These are phyloP conservation scores for Mrakia frigida DNA, from an alignment of 768 basidiomycete species.

Conservation along the genomic window DNA sequence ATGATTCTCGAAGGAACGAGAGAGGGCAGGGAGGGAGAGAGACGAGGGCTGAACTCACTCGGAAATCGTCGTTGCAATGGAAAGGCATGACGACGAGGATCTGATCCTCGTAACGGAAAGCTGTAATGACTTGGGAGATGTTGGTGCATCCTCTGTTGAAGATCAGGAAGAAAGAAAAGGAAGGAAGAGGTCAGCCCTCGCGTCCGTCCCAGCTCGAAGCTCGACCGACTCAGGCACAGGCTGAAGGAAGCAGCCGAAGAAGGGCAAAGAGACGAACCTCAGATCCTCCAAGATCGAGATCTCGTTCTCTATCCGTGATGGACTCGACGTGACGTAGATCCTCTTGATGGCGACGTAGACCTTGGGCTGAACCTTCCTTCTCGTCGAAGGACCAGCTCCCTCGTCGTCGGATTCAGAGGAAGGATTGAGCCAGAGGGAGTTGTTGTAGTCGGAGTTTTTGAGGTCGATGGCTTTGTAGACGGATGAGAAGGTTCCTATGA, in stretches of 20 bases:
- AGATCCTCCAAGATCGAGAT: slow-evolving; percentile 76
- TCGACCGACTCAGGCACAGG: too few relatives aligned
- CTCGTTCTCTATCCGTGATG: slow-evolving; percentile 87
- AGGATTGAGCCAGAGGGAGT: slow-evolving; percentile 49
- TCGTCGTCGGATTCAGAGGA: not conserved
- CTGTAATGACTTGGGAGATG: slow-evolving; percentile 87
- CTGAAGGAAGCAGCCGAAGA: not conserved
- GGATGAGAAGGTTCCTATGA: slow-evolving; percentile 84
- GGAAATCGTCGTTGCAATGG: slow-evolving; percentile 84
- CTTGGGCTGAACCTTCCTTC: slow-evolving; percentile 38
- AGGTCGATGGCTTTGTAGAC: slow-evolving; percentile 97
- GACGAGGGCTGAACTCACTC: slow-evolving; percentile 54
- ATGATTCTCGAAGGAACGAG: not conserved
- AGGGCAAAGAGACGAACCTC: slow-evolving; percentile 39
- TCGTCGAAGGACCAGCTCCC: slow-evolving; percentile 40
- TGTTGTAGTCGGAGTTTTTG: slow-evolving; percentile 54
- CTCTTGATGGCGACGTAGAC: slow-evolving; percentile 89
- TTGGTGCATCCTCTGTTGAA: slow-evolving; percentile 69
- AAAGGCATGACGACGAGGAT: slow-evolving; percentile 93
- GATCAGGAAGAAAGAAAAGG: slow-evolving; percentile 7
- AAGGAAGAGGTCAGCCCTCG: not conserved
- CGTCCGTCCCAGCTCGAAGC: not conserved
- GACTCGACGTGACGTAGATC: slow-evolving; percentile 93
- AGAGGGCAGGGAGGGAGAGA: not conserved
- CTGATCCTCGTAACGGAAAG: slow-evolving; percentile 84